Evolutionary conservation across 2,329 filamentous ascomycete species (phyloP).

Genomic region (Rutstroemia sp.): DNA sequence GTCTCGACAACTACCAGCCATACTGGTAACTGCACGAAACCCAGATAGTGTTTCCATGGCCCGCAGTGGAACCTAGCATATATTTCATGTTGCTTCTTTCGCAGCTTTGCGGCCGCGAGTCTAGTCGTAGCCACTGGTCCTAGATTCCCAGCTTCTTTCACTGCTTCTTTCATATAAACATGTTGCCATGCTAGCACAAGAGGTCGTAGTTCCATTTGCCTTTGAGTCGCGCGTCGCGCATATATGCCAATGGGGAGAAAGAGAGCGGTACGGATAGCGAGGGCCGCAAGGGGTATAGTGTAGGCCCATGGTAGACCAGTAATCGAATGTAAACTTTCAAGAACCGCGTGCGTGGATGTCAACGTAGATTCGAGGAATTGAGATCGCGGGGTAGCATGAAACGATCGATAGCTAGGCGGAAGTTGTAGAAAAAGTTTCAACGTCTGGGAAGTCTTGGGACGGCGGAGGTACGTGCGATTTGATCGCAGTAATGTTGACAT

Average conservation of each 20-base stretch:
- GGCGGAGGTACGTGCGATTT: background rate
- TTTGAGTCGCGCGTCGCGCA: slow-evolving; percentile 32
- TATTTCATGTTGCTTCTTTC: slow-evolving; percentile 26
- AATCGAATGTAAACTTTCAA: slow-evolving; percentile 42
- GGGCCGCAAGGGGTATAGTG: slow-evolving; percentile 46
- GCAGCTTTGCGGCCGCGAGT: slow-evolving; percentile 17
- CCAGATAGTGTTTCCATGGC: slow-evolving; percentile 28
- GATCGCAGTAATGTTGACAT: slow-evolving; percentile 7
- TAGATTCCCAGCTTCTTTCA: slow-evolving; percentile 20
- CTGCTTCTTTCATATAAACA: slow-evolving; percentile 22
- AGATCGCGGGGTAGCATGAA: slow-evolving; percentile 40
- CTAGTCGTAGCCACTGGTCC: slow-evolving; percentile 17
- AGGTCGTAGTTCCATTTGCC: slow-evolving; percentile 37
- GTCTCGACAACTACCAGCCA: slow-evolving; percentile 41
- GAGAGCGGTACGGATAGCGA: slow-evolving; percentile 41
- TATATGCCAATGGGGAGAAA: slow-evolving; percentile 41
- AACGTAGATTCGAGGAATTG: slow-evolving; percentile 37
- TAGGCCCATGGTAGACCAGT: slow-evolving; percentile 45
- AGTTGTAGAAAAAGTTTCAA: slow-evolving; percentile 16
- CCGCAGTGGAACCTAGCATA: slow-evolving; percentile 31
- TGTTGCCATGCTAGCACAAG: slow-evolving; percentile 33
- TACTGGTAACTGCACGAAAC: slow-evolving; percentile 36
- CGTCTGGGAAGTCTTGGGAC: background rate
- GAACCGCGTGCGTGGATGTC: slow-evolving; percentile 36
- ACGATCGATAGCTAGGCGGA: slow-evolving; percentile 33